Conservation (phyloP, 2,329 filamentous ascomycete species). For the Dryadomyces quercivorus region DNA sequence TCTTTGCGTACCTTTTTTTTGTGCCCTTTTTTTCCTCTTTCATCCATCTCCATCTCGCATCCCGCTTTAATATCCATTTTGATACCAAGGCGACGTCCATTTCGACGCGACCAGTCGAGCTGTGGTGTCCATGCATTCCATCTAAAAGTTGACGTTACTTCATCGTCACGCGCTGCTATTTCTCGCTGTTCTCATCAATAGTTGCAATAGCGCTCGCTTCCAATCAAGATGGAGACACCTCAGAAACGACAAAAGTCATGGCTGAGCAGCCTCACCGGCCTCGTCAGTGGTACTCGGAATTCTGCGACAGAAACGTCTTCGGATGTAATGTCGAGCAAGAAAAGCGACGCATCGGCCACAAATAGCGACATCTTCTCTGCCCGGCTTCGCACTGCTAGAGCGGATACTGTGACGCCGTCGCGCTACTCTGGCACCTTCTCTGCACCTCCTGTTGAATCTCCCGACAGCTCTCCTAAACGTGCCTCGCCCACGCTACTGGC, state of each 20-base stretch:
- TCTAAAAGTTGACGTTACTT: neutral
- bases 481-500: slow-evolving; percentile 21
- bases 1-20: neutral
- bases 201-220: neutral
- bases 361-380: neutral
- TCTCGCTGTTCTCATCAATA: neutral
- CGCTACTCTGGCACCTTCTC: slow-evolving; percentile 11
- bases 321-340: neutral
- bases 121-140: slow-evolving; percentile 1
- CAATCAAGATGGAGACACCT: slow-evolving; percentile 7
- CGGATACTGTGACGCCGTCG: slow-evolving; percentile 5
- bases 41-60: too few species aligned
- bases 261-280: slow-evolving; percentile 9
- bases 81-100: too few species aligned
- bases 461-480: slow-evolving; percentile 21
- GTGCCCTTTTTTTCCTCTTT: neutral
- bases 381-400: neutral
- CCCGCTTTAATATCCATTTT: neutral
- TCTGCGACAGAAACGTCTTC: neutral
- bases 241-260: slow-evolving; percentile 8
- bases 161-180: neutral
- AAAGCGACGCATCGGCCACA: neutral
- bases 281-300: slow-evolving; percentile 5
- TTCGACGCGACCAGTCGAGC: neutral
- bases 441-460: slow-evolving; percentile 12